Evolutionary conservation across 1,284 basidiomycete species (phyloP).

Genomic region (Sporisorium scitamineum): DNA sequence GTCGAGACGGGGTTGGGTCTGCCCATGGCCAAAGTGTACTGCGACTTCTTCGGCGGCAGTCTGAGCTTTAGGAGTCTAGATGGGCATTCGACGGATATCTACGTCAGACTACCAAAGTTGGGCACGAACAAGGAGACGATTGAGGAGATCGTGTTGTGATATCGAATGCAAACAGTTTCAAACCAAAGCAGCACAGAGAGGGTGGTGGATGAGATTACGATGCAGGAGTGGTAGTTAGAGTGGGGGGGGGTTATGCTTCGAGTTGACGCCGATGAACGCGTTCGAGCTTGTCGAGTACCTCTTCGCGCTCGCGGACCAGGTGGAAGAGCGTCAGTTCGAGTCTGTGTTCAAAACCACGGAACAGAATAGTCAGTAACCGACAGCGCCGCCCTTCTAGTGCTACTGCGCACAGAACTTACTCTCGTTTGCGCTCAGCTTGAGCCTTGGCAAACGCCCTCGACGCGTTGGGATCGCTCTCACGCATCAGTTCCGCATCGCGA

Average conservation of each 20-base stretch:
- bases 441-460: slow-evolving; percentile 10
- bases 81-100: slow-evolving; percentile 70
- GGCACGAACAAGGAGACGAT: slow-evolving; percentile 81
- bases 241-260: neutral
- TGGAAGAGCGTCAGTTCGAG: slow-evolving; percentile 44
- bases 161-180: neutral
- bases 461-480: neutral
- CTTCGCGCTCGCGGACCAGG: slow-evolving; percentile 47
- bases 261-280: slow-evolving; percentile 30
- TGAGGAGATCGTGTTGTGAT: slow-evolving; percentile 49
- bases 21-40: slow-evolving; percentile 64
- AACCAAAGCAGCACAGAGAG: neutral
- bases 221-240: neutral
- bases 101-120: slow-evolving; percentile 80
- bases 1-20: slow-evolving; percentile 61
- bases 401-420: slow-evolving; percentile 2
- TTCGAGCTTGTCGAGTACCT: slow-evolving; percentile 48
- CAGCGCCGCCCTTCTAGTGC: neutral
- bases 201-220: neutral
- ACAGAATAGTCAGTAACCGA: neutral
- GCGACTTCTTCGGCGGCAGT: slow-evolving; percentile 75
- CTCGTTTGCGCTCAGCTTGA: slow-evolving; percentile 14
- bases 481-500: neutral
- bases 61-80: slow-evolving; percentile 83
- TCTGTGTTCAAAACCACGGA: neutral